Base-by-base conservation (phyloP, 2,329 filamentous ascomycete genomes). In the Pestalotiopsis sp. region DNA sequence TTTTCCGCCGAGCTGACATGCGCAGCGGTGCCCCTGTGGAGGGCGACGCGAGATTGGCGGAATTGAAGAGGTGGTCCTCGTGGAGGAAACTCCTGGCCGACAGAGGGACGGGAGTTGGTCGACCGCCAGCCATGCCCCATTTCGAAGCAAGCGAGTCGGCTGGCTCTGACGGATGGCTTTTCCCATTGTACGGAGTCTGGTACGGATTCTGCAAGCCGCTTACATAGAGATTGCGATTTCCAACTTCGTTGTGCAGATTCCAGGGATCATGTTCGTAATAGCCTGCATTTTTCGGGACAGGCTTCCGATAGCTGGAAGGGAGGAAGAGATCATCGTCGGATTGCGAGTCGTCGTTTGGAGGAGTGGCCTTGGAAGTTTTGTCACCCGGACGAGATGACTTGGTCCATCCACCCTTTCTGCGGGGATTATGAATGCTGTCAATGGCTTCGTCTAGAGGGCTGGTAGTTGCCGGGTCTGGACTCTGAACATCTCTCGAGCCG, bases 1-100 rank as follows among this genome's bases (percentile, higher is more conserved):
- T 36, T 36, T 36, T 36, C 31, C 31, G 31, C 31, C 31, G 31
- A 36, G 6, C 31, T 36, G 13, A 17, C 4, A 11, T n/a, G 13
- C 12, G 20, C 27, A 38, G 61, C 38, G 61, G 38, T 27, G 61
- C 38, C 17, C 36, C 14, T 23, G 27, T 52, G 23, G 17, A 62
- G 17, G 74, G 73, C 63, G 78, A 70, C 67, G 74, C 70, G 66
- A 84, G 67, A n/a, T 71, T 72, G 36, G 81, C 79, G 39, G 77
- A 69, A 2, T 71, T 66, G 70, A 78, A 84, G 5, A 84, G 60
- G 20, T 68, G 69, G 63, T 77, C 80, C 66, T 83, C 82, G 12
- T 77, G 74, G 12, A 68, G 72, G 70, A 80, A 84, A 68, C 78
- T 80, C 39, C 73, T 76, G 31, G 71, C 69, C 25, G 75, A 71